phyloP scores from a whole-genome alignment of 768 basidiomycete species.

The Serendipita indica region DNA sequence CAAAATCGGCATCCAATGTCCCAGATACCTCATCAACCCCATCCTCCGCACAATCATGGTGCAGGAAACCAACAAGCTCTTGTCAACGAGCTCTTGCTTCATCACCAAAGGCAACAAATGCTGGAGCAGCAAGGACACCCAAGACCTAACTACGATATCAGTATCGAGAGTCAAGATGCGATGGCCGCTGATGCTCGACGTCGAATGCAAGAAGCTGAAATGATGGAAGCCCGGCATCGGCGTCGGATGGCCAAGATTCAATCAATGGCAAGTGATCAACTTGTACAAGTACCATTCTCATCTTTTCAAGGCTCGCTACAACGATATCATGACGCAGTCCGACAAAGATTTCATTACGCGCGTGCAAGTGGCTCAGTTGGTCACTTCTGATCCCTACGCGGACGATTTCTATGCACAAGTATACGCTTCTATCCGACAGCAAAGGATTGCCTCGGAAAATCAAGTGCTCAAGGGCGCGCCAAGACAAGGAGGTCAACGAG shows the following conservation, averaged over 20 bases:
- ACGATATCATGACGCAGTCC: slow-evolving; percentile 91
- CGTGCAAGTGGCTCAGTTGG: slow-evolving; percentile 95
- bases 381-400: slow-evolving; percentile 91
- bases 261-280: slow-evolving; percentile 58
- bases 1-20: slow-evolving; percentile 6
- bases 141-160: slow-evolving; percentile 41
- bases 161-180: slow-evolving; percentile 30
- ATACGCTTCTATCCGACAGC: slow-evolving; percentile 70
- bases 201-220: slow-evolving; percentile 82
- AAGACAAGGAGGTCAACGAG: slow-evolving; percentile 63
- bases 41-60: too few relatives aligned
- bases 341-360: slow-evolving; percentile 99
- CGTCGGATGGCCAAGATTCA: slow-evolving; percentile 72
- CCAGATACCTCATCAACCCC: not conserved
- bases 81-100: slow-evolving; percentile 15
- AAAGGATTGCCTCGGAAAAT: slow-evolving; percentile 57
- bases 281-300: too few relatives aligned
- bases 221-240: slow-evolving; percentile 63
- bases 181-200: slow-evolving; percentile 66
- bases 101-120: slow-evolving; percentile 31
- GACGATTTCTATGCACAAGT: slow-evolving; percentile 99
- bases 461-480: slow-evolving; percentile 78
- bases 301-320: slow-evolving; percentile 58
- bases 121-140: slow-evolving; percentile 49
- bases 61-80: not conserved